Conservation (phyloP, 768 basidiomycete species). For the Leccinellum luteum region DNA sequence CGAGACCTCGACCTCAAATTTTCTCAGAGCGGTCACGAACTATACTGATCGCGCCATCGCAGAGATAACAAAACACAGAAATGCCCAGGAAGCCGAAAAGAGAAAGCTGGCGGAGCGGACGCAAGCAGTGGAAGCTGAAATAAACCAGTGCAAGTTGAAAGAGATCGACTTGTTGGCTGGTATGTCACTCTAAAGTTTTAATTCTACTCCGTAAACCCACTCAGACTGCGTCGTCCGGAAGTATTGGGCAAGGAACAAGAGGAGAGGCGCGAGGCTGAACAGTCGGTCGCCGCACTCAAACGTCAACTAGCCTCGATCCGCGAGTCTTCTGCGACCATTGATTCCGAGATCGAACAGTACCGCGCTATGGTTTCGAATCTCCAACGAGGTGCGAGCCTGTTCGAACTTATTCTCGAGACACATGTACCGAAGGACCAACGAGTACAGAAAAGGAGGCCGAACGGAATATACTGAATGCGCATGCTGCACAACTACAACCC, state of each 20-base stretch:
- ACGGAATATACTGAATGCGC: constrained; percentile 48
- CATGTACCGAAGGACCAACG: not conserved
- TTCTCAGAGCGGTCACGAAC: constrained; percentile 65
- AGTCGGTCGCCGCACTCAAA: constrained; percentile 55
- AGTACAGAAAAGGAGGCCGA: constrained; percentile 67
- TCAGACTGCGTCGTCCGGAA: constrained; percentile 22
- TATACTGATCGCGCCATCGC: constrained; percentile 73
- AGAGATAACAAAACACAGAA: constrained; percentile 65
- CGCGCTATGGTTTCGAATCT: constrained; percentile 59
- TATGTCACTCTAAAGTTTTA: constrained; percentile 38
- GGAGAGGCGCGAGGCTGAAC: constrained; percentile 68
- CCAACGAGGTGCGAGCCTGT: constrained; percentile 54
- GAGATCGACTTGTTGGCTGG: constrained; percentile 79
- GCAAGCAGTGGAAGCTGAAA: constrained; percentile 64
- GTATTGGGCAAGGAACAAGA: constrained; percentile 69
- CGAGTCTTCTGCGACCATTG: constrained; percentile 57
- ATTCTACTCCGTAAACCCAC: not conserved
- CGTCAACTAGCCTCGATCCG: constrained; percentile 63
- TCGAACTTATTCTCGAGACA: not conserved
- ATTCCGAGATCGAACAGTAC: constrained; percentile 72
- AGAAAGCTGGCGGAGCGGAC: constrained; percentile 62
- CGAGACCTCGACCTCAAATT: constrained; percentile 66
- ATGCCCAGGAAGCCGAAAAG: constrained; percentile 57
- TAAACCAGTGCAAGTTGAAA: constrained; percentile 67
- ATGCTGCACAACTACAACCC: constrained; percentile 49